phyloP scores from a whole-genome alignment of 192 early-diverging fungal species.

The Coemansia sp. region DNA sequence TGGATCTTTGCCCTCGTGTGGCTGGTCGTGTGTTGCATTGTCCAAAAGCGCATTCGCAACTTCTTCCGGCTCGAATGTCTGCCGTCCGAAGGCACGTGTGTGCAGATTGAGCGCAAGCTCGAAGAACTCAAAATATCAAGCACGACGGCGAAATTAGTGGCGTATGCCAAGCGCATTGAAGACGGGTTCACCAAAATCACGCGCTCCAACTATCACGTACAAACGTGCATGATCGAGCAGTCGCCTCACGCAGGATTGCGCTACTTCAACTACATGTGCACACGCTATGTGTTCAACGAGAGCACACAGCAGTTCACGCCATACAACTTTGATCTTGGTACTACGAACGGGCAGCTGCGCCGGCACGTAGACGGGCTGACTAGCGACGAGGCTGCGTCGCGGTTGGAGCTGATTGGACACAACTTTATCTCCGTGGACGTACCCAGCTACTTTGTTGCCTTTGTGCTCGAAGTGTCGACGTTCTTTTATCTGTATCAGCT shows the following conservation, averaged over 20 bases:
- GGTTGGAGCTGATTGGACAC: constrained; percentile 61
- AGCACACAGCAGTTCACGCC: constrained; percentile 56
- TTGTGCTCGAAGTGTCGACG: constrained; percentile 60
- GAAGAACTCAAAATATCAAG: constrained; percentile 64
- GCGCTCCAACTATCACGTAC: constrained; percentile 38
- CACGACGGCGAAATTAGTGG: constrained; percentile 72
- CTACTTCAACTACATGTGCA: constrained; percentile 74
- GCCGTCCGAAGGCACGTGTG: constrained; percentile 45
- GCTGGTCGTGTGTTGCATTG: constrained; percentile 59
- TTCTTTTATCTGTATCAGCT: constrained; percentile 65
- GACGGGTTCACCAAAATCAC: constrained; percentile 45
- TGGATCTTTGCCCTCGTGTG: constrained; percentile 77
- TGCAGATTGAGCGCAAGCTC: constrained; percentile 60
- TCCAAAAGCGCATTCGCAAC: constrained; percentile 56
- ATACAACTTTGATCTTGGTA: constrained; percentile 59
- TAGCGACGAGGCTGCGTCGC: constrained; percentile 51
- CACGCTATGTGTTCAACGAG: constrained; percentile 69
- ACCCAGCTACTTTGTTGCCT: constrained; percentile 50
- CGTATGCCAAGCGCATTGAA: constrained; percentile 56
- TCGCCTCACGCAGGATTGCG: constrained; percentile 9
- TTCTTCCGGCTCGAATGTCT: constrained; percentile 69
- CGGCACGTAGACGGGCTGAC: constrained; percentile 55
- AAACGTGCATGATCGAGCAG: constrained; percentile 42
- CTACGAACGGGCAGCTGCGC: constrained; percentile 56
- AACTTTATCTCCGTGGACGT: constrained; percentile 64